Conservation (phyloP, 176 grass and related monocot genomes). For the Puccinellia tenuiflora region DNA sequence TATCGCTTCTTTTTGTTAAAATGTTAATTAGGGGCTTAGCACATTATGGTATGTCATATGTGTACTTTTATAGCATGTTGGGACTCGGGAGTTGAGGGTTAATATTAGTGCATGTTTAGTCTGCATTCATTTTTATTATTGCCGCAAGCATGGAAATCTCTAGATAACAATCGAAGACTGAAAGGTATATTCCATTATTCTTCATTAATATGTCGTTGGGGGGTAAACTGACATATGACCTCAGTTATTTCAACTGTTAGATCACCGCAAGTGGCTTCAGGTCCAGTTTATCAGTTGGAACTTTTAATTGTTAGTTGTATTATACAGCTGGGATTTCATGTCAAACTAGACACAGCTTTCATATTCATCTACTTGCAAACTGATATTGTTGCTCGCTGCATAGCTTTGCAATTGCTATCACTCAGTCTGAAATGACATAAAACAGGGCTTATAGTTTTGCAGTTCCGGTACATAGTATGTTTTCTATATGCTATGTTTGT, state of each 20-base stretch:
- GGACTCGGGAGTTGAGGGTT: neutral
- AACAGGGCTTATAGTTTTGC: neutral
- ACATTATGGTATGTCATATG: neutral
- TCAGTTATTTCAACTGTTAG: conserved; percentile 13
- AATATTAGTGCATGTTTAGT: neutral
- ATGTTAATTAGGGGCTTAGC: conserved; percentile 5
- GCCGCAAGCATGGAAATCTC: conserved; percentile 8
- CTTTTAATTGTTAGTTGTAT: neutral
- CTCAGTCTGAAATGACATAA: neutral
- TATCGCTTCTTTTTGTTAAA: conserved; percentile 10
- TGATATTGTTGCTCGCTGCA: neutral
- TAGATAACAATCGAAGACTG: neutral
- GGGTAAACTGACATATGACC: neutral
- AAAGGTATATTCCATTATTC: neutral
- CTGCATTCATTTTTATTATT: conserved; percentile 7
- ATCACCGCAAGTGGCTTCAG: conserved; percentile 1
- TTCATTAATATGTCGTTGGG: neutral
- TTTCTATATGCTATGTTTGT: neutral
- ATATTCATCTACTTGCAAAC: neutral
- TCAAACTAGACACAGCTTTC: conserved; percentile 3
- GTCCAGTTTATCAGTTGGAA: neutral
- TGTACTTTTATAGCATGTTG: neutral
- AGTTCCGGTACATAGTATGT: neutral
- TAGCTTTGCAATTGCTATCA: neutral
- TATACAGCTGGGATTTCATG: neutral